A percentile compares a stretch with the other conserved stretches of the same genome.
These are phyloP conservation scores for Hebeloma cylindrosporum DNA, from an alignment of 768 basidiomycete species.

Conservation along the genomic window DNA sequence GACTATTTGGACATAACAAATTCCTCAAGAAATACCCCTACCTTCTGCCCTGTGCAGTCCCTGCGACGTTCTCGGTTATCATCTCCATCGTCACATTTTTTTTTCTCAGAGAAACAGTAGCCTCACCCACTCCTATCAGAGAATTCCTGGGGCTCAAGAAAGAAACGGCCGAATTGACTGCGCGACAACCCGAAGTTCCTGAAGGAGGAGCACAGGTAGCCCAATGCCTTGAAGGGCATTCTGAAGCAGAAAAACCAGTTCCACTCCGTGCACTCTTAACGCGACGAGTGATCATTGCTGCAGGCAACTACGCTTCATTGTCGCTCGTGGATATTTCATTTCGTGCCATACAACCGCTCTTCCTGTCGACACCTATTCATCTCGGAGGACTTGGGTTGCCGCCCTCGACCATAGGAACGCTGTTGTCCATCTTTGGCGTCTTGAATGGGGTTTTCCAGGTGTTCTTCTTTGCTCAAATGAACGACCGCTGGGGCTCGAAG, in stretches of 20 bases:
- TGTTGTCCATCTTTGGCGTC: conserved; percentile 61
- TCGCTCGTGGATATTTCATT: conserved; percentile 68
- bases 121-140: conserved; percentile 23
- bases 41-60: conserved; percentile 68
- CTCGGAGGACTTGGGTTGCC: conserved; percentile 72
- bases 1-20: conserved; percentile 41
- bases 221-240: neutral
- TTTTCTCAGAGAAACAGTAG: conserved; percentile 54
- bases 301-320: conserved; percentile 63
- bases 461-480: conserved; percentile 62
- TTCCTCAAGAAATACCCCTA: conserved; percentile 61
- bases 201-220: conserved; percentile 4
- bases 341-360: conserved; percentile 67
- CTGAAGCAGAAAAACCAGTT: conserved; percentile 39
- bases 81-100: conserved; percentile 52
- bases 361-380: conserved; percentile 65
- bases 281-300: conserved; percentile 56
- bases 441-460: conserved; percentile 69
- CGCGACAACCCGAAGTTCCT: neutral
- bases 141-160: conserved; percentile 24
- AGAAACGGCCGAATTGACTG: conserved; percentile 10
- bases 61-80: conserved; percentile 57
- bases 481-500: conserved; percentile 65
- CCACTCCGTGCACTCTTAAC: conserved; percentile 54
- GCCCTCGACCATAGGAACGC: conserved; percentile 63